Conservation (phyloP, 495 filamentous ascomycete genomes). For the Podospora didyma region DNA sequence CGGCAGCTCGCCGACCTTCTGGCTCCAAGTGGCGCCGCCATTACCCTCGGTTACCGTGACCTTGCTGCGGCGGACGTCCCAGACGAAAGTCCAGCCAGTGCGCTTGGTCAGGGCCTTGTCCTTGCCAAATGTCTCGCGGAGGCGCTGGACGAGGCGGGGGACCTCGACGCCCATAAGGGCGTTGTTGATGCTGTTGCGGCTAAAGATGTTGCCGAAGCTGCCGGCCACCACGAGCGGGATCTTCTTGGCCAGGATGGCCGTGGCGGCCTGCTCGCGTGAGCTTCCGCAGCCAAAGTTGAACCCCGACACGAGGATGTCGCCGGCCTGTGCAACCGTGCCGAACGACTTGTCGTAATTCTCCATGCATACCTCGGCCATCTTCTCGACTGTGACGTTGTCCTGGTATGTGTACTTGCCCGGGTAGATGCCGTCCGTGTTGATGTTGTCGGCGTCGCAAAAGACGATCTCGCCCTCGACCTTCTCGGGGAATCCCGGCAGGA, state of each 20-base stretch:
- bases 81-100: conserved; percentile 84
- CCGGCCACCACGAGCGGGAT: conserved; percentile 83
- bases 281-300: conserved; percentile 89
- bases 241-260: conserved; percentile 77
- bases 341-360: conserved; percentile 84
- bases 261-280: conserved; percentile 85
- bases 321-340: conserved; percentile 48
- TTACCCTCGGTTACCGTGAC: conserved; percentile 63
- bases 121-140: conserved; percentile 59
- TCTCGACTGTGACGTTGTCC: conserved; percentile 68
- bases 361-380: conserved; percentile 90
- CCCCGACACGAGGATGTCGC: conserved; percentile 79
- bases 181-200: conserved; percentile 88
- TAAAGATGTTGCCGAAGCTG: conserved; percentile 88
- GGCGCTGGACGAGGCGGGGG: conserved; percentile 63
- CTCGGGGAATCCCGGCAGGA: conserved; percentile 68
- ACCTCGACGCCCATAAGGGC: conserved; percentile 81
- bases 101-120: conserved; percentile 67
- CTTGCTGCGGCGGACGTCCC: conserved; percentile 73
- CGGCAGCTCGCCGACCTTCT: conserved; percentile 80
- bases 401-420: conserved; percentile 81
- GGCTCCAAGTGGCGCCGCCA: conserved; percentile 62
- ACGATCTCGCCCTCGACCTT: conserved; percentile 63
- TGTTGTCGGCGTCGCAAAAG: conserved; percentile 68
- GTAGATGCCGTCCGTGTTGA: conserved; percentile 83